These are phyloP conservation scores for Rhizoclosmatium globosum DNA, from an alignment of 192 early-diverging fungal genomes.

Conservation along the genomic window DNA sequence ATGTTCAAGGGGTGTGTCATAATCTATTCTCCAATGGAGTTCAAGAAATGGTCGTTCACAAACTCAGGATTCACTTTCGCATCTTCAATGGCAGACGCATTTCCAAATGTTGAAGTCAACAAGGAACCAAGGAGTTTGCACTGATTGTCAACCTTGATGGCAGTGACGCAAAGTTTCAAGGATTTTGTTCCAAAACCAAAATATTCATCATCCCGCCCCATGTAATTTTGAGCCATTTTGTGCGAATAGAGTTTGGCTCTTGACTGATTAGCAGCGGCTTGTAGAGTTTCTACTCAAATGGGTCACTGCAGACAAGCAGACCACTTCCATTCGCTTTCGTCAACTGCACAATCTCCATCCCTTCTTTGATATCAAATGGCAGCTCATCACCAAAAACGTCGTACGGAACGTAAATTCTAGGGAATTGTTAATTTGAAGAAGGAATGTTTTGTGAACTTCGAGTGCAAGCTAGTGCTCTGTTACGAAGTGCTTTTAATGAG, in stretches of 20 bases:
- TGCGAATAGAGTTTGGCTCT: not conserved
- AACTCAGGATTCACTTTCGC: not conserved
- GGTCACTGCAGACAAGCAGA: constrained; percentile 5
- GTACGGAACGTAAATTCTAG: not conserved
- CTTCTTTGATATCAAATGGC: constrained; percentile 16
- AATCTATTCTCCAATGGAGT: not conserved
- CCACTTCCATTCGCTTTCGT: not conserved
- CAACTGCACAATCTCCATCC: constrained; percentile 16
- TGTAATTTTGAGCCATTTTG: not conserved
- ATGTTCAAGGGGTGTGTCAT: too few relatives aligned
- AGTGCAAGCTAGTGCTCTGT: too few relatives aligned
- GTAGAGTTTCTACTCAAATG: not conserved
- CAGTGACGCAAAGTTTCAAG: not conserved
- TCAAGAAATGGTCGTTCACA: not conserved
- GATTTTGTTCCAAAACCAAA: not conserved
- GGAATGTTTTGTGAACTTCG: too few relatives aligned
- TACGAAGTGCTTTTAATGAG: too few relatives aligned
- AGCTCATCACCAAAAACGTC: constrained; percentile 4
- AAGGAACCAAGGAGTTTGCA: not conserved
- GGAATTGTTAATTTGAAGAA: too few relatives aligned
- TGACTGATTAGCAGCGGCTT: not conserved
- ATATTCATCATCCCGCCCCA: not conserved
- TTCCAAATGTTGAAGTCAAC: not conserved
- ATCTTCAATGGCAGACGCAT: not conserved
- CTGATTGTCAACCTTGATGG: constrained; percentile 3